Percentiles rank a stretch among this genome's conserved stretches.
Conservation (phyloP, 257 asterid genomes). For the Gentiana straminea region DNA sequence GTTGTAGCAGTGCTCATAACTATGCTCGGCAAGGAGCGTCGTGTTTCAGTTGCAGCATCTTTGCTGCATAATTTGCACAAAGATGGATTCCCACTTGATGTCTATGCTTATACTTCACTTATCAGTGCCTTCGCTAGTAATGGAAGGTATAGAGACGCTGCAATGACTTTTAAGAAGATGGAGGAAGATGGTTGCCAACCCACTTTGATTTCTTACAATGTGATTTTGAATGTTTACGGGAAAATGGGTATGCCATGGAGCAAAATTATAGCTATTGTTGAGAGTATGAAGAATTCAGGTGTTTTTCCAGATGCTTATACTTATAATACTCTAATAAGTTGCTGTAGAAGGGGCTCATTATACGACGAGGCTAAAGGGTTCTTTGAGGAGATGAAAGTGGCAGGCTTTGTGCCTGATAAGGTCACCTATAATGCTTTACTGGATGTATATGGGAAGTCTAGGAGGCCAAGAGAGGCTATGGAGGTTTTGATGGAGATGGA, state of each 20-base stretch:
- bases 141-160: slow-evolving; percentile 77
- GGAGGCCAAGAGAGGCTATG: slow-evolving; percentile 81
- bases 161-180: slow-evolving; percentile 66
- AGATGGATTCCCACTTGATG: slow-evolving; percentile 65
- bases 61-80: slow-evolving; percentile 50
- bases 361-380: slow-evolving; percentile 64
- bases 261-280: slow-evolving; percentile 41
- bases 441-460: slow-evolving; percentile 89
- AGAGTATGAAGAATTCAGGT: slow-evolving; percentile 61
- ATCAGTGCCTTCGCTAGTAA: slow-evolving; percentile 42
- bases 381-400: slow-evolving; percentile 75
- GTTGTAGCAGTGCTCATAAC: slow-evolving; percentile 61
- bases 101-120: slow-evolving; percentile 69
- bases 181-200: slow-evolving; percentile 85
- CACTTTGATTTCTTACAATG: slow-evolving; percentile 80
- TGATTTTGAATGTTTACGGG: slow-evolving; percentile 74
- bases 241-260: slow-evolving; percentile 99
- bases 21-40: slow-evolving; percentile 68
- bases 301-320: slow-evolving; percentile 77
- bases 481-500: slow-evolving; percentile 83
- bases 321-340: slow-evolving; percentile 73
- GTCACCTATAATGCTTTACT: slow-evolving; percentile 76
- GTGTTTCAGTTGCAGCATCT: slow-evolving; percentile 50
- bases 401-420: slow-evolving; percentile 70
- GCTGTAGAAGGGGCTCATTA: slow-evolving; percentile 78